A percentile compares a stretch with the other conserved stretches of the same genome.
phyloP scores from a whole-genome alignment of 768 basidiomycete species.

The Suillus subalutaceus region DNA sequence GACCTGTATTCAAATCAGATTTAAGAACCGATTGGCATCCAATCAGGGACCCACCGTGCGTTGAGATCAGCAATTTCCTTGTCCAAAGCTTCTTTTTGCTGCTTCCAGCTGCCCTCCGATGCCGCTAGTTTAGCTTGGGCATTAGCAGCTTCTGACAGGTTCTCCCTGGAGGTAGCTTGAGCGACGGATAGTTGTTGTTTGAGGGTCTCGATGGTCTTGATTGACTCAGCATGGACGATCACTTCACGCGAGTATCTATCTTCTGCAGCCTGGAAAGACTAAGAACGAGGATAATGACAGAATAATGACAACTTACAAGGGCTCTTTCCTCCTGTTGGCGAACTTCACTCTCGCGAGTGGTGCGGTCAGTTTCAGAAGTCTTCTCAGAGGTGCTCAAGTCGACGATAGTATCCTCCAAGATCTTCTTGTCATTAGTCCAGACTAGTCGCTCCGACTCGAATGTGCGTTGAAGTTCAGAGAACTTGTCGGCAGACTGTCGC shows the following conservation, averaged over 20 bases:
- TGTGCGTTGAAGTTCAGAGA: conserved; percentile 61
- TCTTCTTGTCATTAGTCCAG: conserved; percentile 81
- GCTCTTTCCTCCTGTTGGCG: conserved; percentile 69
- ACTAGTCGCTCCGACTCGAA: conserved; percentile 70
- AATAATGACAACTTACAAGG: conserved; percentile 45
- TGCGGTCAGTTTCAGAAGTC: conserved; percentile 63
- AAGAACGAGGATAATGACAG: not conserved
- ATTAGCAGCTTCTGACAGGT: conserved; percentile 65
- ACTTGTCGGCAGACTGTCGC: conserved; percentile 47
- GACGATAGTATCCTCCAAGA: conserved; percentile 79
- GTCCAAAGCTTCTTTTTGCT: conserved; percentile 75
- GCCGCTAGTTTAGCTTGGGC: conserved; percentile 71
- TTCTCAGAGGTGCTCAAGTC: conserved; percentile 79
- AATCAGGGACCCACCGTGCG: conserved; percentile 51
- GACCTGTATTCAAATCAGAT: conserved; percentile 43
- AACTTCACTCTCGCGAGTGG: conserved; percentile 65
- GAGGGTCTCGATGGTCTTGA: conserved; percentile 68
- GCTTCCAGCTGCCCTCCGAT: conserved; percentile 80
- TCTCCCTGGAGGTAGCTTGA: conserved; percentile 59
- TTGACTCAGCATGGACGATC: conserved; percentile 83
- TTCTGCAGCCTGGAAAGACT: conserved; percentile 60
- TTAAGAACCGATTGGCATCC: not conserved
- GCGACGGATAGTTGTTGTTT: conserved; percentile 61
- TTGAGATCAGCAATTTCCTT: conserved; percentile 78
- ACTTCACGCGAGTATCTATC: conserved; percentile 81